Evolutionary conservation across 169 alveolate species (phyloP).

Genomic region (Perkinsus olseni): DNA sequence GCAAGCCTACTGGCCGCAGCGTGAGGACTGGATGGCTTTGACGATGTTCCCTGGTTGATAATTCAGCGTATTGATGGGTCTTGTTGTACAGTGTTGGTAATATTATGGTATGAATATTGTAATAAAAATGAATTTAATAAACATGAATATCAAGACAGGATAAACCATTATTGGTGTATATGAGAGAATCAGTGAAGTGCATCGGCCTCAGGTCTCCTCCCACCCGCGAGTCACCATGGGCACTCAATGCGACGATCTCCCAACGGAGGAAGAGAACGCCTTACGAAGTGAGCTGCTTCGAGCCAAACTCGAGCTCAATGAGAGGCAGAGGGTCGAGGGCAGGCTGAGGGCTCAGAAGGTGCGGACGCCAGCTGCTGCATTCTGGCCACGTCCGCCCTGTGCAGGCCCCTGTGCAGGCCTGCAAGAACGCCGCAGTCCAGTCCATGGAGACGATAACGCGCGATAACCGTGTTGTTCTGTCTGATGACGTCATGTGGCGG

Average conservation of each 20-base stretch:
- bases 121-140: too few relatives aligned
- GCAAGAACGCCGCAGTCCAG: background rate
- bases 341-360: background rate
- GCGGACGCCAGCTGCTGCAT: too few relatives aligned
- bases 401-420: background rate
- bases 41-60: background rate
- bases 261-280: background rate
- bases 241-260: background rate
- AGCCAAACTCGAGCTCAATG: background rate
- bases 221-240: background rate
- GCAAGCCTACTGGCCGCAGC: background rate
- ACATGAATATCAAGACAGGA: too few relatives aligned
- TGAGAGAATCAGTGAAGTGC: too few relatives aligned
- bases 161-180: too few relatives aligned
- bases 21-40: background rate
- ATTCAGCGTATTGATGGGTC: too few relatives aligned
- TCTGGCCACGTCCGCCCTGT: too few relatives aligned
- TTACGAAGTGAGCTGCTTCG: background rate
- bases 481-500: background rate
- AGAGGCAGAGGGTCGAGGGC: background rate
- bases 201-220: background rate
- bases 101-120: too few relatives aligned
- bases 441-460: background rate
- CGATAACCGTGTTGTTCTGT: background rate
- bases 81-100: too few relatives aligned